Conservation (phyloP, 2,329 filamentous ascomycete species). For the Uncinocarpus reesii region DNA sequence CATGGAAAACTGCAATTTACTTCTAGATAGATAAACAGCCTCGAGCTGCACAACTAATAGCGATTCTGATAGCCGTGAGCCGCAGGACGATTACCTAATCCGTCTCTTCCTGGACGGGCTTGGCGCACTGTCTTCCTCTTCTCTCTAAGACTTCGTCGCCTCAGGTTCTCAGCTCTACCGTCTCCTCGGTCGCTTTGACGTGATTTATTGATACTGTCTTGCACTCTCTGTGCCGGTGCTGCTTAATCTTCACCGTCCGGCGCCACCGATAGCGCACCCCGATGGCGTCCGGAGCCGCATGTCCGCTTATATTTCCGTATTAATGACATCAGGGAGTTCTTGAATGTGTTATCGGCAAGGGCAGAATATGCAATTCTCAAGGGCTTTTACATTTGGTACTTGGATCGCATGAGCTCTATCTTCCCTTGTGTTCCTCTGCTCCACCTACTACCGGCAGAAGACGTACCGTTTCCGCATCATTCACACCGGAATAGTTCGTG, state of each 20-base stretch:
- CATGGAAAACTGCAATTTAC: conserved; percentile 7
- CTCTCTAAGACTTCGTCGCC: too few relatives aligned
- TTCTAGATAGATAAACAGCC: too few relatives aligned
- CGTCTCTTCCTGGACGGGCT: too few relatives aligned
- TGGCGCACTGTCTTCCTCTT: too few relatives aligned
- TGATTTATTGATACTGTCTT: too few relatives aligned
- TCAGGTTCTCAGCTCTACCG: too few relatives aligned
- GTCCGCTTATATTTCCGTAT: neutral
- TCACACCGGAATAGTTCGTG: neutral
- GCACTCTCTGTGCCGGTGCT: neutral
- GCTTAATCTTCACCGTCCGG: neutral
- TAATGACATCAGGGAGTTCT: conserved; percentile 2
- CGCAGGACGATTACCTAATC: too few relatives aligned
- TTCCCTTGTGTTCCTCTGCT: neutral
- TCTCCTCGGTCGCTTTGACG: too few relatives aligned
- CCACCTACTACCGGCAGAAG: too few relatives aligned
- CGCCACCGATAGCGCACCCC: neutral
- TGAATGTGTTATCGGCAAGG: neutral
- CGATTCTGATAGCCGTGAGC: too few relatives aligned
- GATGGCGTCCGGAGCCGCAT: neutral
- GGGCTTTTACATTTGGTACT: neutral
- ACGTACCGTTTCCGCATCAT: neutral
- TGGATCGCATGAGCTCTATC: neutral
- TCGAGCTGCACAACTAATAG: too few relatives aligned
- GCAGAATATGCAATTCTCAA: neutral